Evolutionary conservation across 148 eudicot genomes (phyloP), one percentile per base, ranked within the genome.

Genomic region (Fagopyrum esculentum): DNA sequence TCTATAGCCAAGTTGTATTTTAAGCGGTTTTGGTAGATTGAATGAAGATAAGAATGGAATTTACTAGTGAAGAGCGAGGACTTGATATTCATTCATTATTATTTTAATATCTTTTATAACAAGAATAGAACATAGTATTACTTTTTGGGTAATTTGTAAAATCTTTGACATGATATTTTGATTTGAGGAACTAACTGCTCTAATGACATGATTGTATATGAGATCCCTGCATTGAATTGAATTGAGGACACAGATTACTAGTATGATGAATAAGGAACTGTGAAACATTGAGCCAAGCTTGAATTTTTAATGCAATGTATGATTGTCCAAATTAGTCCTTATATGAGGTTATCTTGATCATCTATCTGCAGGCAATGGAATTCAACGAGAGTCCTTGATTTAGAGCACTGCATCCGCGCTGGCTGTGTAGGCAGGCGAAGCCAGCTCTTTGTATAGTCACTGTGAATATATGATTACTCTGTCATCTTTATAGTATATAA

Each of bases 391-490:
- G 72, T 30, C 72, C 72, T 44, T 69, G 49, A 69, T 69, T 43
- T 16, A 35, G 2, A 35, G 40, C 40, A 35, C 40, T 45, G 49
- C 45, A 44, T 17, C 6, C 45, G 75, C 76, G 68, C 51, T 77
- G 82, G 74, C 76, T 69, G 47, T 69, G 47, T 1, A 9, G 60
- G 50, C n/a, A 29, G 47, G 57, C 49, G 46, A 29, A 35, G 73
- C 11, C 48, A 69, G 59, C 74, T 50, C 54, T 35, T 35, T 85
- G 81, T 85, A 84, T 79, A 78, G 85, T 75, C 78, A n/a, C 75
- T 86, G 90, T 90, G 84, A 82, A 90, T 88, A 90, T 60, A 50
- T 26, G 82, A 75, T 56, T 49, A 49, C 61, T 16, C 71, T 78
- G 71, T 72, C 79, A 77, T 77, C 56, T 81, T 78, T 55, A 17